Evolutionary conservation across 2,329 filamentous ascomycete genomes (phyloP).

Genomic region (Reticulascus tulasneorum): DNA sequence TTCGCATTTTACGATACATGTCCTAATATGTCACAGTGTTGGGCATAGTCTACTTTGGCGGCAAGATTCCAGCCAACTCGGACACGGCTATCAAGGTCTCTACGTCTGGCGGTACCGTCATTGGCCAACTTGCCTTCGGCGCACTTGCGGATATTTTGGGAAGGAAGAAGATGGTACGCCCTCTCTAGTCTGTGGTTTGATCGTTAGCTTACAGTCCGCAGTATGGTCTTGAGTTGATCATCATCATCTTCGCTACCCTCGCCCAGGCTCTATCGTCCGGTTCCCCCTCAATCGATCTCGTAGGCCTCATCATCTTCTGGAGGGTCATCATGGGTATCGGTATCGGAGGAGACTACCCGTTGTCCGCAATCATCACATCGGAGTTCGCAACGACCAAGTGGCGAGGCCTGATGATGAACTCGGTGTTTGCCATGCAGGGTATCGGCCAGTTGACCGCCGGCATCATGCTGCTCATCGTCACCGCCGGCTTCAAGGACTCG

Average conservation of each 20-base stretch:
- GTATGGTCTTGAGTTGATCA: conserved; percentile 73
- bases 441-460: conserved; percentile 66
- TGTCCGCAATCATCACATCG: conserved; percentile 63
- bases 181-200: conserved; percentile 2
- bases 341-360: conserved; percentile 62
- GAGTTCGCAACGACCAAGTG: conserved; percentile 62
- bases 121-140: conserved; percentile 79
- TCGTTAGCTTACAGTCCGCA: conserved; percentile 43
- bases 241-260: conserved; percentile 76
- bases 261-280: conserved; percentile 64
- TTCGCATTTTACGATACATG: too few relatives aligned
- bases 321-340: conserved; percentile 62
- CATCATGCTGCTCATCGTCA: conserved; percentile 66
- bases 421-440: conserved; percentile 67
- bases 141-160: conserved; percentile 73
- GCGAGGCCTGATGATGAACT: conserved; percentile 61
- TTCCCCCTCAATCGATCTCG: conserved; percentile 59
- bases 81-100: conserved; percentile 84
- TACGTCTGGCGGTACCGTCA: conserved; percentile 76
- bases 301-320: conserved; percentile 74
- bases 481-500: conserved; percentile 64
- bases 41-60: conserved; percentile 70
- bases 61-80: conserved; percentile 59
- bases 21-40: too few relatives aligned
- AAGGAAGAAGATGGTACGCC: conserved; percentile 53